Conservation (phyloP, 495 filamentous ascomycete species). For the Xylaria grammica region DNA sequence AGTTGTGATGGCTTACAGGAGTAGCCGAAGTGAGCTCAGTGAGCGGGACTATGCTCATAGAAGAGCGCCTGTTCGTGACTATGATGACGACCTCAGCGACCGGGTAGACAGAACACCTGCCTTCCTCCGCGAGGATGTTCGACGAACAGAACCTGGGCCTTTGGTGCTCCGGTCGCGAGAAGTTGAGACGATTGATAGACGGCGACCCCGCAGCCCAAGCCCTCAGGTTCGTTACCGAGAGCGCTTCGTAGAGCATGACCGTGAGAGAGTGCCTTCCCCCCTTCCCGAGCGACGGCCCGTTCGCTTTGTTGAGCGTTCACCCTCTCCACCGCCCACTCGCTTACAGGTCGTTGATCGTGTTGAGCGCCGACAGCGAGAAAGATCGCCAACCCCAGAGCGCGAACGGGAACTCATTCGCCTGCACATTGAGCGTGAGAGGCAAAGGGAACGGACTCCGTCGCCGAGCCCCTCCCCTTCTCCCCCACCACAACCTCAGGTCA, state of each 20-base stretch:
- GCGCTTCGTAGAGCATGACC: conserved; percentile 51
- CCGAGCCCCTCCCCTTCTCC: conserved; percentile 52
- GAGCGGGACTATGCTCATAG: conserved; percentile 46
- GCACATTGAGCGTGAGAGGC: conserved; percentile 46
- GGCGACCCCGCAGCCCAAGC: conserved; percentile 50
- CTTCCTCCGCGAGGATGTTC: conserved; percentile 47
- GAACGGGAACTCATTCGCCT: conserved; percentile 47
- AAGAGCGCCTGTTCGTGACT: conserved; percentile 40
- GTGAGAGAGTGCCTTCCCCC: conserved; percentile 35
- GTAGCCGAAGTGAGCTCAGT: conserved; percentile 44
- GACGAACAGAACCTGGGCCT: conserved; percentile 43
- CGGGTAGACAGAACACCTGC: conserved; percentile 42
- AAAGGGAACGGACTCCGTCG: conserved; percentile 36
- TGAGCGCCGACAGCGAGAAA: conserved; percentile 33
- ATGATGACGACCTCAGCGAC: conserved; percentile 36
- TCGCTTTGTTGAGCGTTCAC: conserved; percentile 42
- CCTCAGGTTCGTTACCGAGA: conserved; percentile 44
- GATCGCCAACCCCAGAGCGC: conserved; percentile 36
- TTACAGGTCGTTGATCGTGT: conserved; percentile 34
- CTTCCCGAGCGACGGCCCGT: conserved; percentile 32
- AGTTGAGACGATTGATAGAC: conserved; percentile 49
- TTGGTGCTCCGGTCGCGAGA: conserved; percentile 53
- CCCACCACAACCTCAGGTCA: conserved; percentile 54
- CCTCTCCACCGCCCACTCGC: conserved; percentile 41
- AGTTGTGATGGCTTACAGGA: conserved; percentile 36